These are phyloP conservation scores for Fomitopsis serialis DNA, from an alignment of 768 basidiomycete species.

Conservation along the genomic window DNA sequence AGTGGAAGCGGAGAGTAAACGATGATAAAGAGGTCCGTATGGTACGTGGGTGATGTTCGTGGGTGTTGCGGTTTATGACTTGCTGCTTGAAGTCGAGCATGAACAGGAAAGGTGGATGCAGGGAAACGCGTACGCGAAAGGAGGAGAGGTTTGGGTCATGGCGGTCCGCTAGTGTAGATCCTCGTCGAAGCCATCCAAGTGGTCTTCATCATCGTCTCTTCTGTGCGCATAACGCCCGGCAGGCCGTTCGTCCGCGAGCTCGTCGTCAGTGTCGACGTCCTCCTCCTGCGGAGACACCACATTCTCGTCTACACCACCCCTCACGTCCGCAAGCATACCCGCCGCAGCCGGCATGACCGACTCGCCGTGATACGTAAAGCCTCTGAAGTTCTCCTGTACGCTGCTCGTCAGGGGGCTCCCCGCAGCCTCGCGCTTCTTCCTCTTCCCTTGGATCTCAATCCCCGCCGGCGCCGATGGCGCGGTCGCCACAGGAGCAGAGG, in stretches of 20 bases:
- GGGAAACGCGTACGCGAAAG: too few relatives aligned
- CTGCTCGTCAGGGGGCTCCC: slow-evolving; percentile 75
- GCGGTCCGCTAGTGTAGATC: slow-evolving; percentile 17
- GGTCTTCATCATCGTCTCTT: slow-evolving; percentile 29
- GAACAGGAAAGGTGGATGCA: neutral
- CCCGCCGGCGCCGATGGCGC: slow-evolving; percentile 6
- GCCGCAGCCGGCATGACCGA: slow-evolving; percentile 41
- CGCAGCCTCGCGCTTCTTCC: slow-evolving; percentile 32
- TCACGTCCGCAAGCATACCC: slow-evolving; percentile 31
- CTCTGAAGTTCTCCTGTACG: slow-evolving; percentile 95
- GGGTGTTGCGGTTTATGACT: neutral
- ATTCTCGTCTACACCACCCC: slow-evolving; percentile 21
- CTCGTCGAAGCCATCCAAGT: slow-evolving; percentile 26
- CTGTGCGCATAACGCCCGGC: slow-evolving; percentile 68
- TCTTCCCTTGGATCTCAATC: slow-evolving; percentile 51
- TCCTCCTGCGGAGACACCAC: slow-evolving; percentile 30
- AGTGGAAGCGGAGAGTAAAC: neutral
- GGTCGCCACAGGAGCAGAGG: slow-evolving; percentile 10
- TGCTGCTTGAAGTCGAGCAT: neutral
- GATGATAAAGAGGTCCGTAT: neutral
- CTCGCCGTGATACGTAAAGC: slow-evolving; percentile 85
- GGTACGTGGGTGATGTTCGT: neutral
- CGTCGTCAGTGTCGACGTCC: slow-evolving; percentile 63
- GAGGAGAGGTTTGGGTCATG: too few relatives aligned
- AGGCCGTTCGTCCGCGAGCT: slow-evolving; percentile 62